Conservation (phyloP, 2,329 filamentous ascomycete species). For the Elsinoe arachidis region DNA sequence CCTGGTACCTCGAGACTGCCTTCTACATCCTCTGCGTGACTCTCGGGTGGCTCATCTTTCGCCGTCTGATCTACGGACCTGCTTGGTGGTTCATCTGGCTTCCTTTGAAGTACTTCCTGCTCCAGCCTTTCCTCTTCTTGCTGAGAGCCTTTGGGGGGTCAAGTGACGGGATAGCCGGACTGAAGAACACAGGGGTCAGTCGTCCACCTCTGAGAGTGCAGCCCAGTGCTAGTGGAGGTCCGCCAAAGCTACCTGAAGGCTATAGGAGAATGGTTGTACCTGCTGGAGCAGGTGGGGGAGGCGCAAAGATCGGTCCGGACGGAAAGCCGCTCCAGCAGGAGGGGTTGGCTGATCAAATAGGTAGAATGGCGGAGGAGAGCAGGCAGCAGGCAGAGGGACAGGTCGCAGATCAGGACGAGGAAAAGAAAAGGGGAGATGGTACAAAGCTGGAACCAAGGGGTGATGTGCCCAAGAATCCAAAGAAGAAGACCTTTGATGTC, state of each 20-base stretch:
- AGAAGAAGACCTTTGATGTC: conserved; percentile 55
- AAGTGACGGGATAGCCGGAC: neutral
- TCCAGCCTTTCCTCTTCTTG: conserved; percentile 16
- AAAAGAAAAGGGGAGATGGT: conserved; percentile 34
- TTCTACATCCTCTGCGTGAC: conserved; percentile 74
- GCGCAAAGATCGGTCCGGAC: conserved; percentile 30
- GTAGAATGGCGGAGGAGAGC: conserved; percentile 35
- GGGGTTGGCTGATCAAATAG: conserved; percentile 34
- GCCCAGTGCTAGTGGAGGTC: conserved; percentile 34
- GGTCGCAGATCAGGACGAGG: conserved; percentile 19
- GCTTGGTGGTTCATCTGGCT: conserved; percentile 82
- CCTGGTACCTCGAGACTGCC: conserved; percentile 90
- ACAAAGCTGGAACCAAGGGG: conserved; percentile 33
- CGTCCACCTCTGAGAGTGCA: conserved; percentile 35
- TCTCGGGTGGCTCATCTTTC: conserved; percentile 75
- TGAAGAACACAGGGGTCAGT: conserved; percentile 4
- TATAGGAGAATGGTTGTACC: conserved; percentile 30
- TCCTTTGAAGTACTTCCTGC: conserved; percentile 37
- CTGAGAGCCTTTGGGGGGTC: conserved; percentile 4
- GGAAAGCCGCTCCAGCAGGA: conserved; percentile 24
- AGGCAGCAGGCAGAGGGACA: conserved; percentile 19
- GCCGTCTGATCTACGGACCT: conserved; percentile 79
- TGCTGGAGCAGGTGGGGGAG: conserved; percentile 44
- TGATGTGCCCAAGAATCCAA: conserved; percentile 43
- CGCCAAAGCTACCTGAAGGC: conserved; percentile 25